Conservation (phyloP, 2,329 filamentous ascomycete species). For the Fonsecaea nubica region DNA sequence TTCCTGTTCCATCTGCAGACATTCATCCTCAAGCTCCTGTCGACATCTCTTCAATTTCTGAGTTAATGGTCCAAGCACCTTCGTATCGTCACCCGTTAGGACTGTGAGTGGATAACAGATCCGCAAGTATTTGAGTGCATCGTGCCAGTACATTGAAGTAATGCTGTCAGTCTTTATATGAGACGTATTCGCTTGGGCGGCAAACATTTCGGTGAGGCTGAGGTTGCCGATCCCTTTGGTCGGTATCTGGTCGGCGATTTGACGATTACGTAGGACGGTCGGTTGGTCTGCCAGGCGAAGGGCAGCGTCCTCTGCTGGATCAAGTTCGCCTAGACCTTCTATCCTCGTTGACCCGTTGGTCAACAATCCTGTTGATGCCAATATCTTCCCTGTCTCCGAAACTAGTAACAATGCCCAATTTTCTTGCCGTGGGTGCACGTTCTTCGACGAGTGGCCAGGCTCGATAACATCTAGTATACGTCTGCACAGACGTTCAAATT, state of each 20-base stretch:
- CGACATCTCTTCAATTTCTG: slow-evolving; percentile 71
- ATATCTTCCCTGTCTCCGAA: slow-evolving; percentile 22
- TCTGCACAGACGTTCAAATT: slow-evolving; percentile 35
- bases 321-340: slow-evolving; percentile 24
- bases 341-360: neutral
- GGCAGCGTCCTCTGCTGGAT: slow-evolving; percentile 33
- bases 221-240: neutral
- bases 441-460: slow-evolving; percentile 38
- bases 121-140: slow-evolving; percentile 76
- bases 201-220: slow-evolving; percentile 31
- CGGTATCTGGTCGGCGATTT: neutral
- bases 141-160: slow-evolving; percentile 67
- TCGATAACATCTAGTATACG: slow-evolving; percentile 37
- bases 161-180: slow-evolving; percentile 34
- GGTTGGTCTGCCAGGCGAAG: slow-evolving; percentile 33
- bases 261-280: neutral
- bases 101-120: slow-evolving; percentile 63
- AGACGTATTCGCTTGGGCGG: slow-evolving; percentile 26
- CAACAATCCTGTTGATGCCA: neutral
- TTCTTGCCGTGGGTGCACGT: slow-evolving; percentile 37
- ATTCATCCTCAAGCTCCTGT: slow-evolving; percentile 56
- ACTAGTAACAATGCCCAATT: slow-evolving; percentile 34
- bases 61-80: slow-evolving; percentile 75
- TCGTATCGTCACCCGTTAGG: slow-evolving; percentile 68
- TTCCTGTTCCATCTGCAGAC: slow-evolving; percentile 32